Evolutionary conservation across 2,329 filamentous ascomycete genomes (phyloP).

Genomic region (Fusarium oxysporum): DNA sequence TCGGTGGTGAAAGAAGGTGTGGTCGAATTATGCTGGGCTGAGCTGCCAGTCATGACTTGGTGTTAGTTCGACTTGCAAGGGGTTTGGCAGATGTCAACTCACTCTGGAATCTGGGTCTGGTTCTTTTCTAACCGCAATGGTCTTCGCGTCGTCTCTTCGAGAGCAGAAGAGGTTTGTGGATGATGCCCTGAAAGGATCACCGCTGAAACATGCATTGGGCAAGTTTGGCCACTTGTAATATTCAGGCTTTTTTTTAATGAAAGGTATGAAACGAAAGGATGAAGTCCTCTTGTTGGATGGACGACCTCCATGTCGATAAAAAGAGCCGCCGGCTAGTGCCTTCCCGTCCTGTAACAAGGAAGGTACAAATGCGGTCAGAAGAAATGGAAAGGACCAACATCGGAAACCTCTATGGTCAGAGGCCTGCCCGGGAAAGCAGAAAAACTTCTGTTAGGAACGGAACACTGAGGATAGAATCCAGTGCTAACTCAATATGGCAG

Average conservation of each 20-base stretch:
- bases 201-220: neutral
- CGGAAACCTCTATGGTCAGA: conserved; percentile 3
- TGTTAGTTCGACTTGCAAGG: conserved; percentile 32
- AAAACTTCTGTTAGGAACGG: neutral
- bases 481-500: neutral
- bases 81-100: conserved; percentile 34
- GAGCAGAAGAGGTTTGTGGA: conserved; percentile 12
- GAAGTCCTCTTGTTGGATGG: neutral
- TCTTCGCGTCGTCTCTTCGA: conserved; percentile 3
- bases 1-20: conserved; percentile 33
- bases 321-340: neutral
- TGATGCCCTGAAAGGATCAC: neutral
- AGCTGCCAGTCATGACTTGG: conserved; percentile 21
- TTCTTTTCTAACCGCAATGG: conserved; percentile 15
- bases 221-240: neutral
- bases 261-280: neutral
- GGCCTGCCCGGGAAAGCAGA: neutral
- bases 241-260: neutral
- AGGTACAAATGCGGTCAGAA: conserved; percentile 1
- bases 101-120: conserved; percentile 6
- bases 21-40: conserved; percentile 20
- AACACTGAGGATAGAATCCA: neutral
- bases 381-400: conserved; percentile 6
- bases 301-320: neutral
- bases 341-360: neutral